These are phyloP conservation scores for Kwoniella dejecticola DNA, from an alignment of 768 basidiomycete genomes.

Conservation along the genomic window DNA sequence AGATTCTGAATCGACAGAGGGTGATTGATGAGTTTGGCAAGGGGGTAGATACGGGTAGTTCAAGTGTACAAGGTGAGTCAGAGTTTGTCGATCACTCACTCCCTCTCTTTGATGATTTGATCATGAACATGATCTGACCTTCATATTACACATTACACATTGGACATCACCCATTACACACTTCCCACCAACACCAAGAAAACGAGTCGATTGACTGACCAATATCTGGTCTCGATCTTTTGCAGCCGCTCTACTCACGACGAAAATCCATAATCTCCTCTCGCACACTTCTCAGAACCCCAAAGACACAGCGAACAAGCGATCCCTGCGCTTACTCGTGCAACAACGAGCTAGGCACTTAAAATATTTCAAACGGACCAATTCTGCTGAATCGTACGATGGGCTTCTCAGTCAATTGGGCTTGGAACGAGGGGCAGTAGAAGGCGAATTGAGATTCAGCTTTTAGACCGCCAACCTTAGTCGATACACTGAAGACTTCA, in stretches of 20 bases:
- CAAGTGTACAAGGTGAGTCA: conserved; percentile 88
- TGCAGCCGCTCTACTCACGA: conserved; percentile 81
- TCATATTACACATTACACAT: no score
- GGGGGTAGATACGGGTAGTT: conserved; percentile 69
- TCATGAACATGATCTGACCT: no score
- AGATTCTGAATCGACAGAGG: conserved; percentile 79
- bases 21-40: conserved; percentile 77
- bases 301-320: conserved; percentile 73
- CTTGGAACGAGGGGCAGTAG: conserved; percentile 75
- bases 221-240: neutral
- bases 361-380: conserved; percentile 63
- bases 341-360: conserved; percentile 82
- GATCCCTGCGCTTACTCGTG: conserved; percentile 73
- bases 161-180: no score
- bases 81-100: no score
- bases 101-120: no score
- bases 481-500: no score
- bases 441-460: conserved; percentile 78
- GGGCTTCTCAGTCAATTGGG: conserved; percentile 70
- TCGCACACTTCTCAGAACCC: conserved; percentile 65
- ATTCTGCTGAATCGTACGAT: conserved; percentile 62
- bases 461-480: no score
- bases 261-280: conserved; percentile 80
- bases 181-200: no score
- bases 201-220: no score